Percentiles rank a stretch among this genome's conserved stretches.
These are phyloP conservation scores for Colletotrichum caudatum DNA, from an alignment of 2,329 filamentous ascomycete genomes.

Conservation along the genomic window DNA sequence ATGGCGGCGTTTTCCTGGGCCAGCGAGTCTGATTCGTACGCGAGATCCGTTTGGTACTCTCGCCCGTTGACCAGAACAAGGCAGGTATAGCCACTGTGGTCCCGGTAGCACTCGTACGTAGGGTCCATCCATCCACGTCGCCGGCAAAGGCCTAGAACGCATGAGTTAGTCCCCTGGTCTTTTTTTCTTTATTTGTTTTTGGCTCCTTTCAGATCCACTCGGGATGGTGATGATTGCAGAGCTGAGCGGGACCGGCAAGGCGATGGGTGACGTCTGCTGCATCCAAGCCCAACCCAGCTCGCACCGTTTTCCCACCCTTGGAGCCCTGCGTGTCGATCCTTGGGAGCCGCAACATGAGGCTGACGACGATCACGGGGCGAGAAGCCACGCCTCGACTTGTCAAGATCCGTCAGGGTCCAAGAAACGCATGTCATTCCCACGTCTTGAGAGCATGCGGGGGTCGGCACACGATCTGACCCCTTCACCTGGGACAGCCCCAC, in stretches of 20 bases:
- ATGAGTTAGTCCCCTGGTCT: slow-evolving; percentile 51
- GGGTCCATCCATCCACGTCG: slow-evolving; percentile 95
- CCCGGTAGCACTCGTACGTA: slow-evolving; percentile 84
- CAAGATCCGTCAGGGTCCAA: slow-evolving; percentile 30
- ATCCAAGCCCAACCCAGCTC: slow-evolving; percentile 50
- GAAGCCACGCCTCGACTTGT: slow-evolving; percentile 20
- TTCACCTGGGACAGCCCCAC: slow-evolving; percentile 31
- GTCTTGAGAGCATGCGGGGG: slow-evolving; percentile 50
- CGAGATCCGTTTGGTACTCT: slow-evolving; percentile 91
- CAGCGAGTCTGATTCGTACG: slow-evolving; percentile 83
- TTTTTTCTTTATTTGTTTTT: neutral
- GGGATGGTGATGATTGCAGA: slow-evolving; percentile 6
- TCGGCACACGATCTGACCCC: slow-evolving; percentile 44
- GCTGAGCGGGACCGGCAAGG: slow-evolving; percentile 43
- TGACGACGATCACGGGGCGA: slow-evolving; percentile 23
- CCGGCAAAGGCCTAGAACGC: slow-evolving; percentile 83
- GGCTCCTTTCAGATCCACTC: slow-evolving; percentile 5
- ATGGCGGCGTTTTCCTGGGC: slow-evolving; percentile 95
- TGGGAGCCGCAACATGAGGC: slow-evolving; percentile 29
- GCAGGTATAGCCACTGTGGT: slow-evolving; percentile 83
- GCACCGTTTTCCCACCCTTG: neutral
- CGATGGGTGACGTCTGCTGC: slow-evolving; percentile 50
- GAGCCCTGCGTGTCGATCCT: slow-evolving; percentile 17
- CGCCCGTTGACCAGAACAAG: slow-evolving; percentile 95
- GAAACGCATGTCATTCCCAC: slow-evolving; percentile 44